Percentiles rank a stretch among this genome's conserved stretches.
Conservation (phyloP, 441 rosid genomes). For the Mallotus repandus region DNA sequence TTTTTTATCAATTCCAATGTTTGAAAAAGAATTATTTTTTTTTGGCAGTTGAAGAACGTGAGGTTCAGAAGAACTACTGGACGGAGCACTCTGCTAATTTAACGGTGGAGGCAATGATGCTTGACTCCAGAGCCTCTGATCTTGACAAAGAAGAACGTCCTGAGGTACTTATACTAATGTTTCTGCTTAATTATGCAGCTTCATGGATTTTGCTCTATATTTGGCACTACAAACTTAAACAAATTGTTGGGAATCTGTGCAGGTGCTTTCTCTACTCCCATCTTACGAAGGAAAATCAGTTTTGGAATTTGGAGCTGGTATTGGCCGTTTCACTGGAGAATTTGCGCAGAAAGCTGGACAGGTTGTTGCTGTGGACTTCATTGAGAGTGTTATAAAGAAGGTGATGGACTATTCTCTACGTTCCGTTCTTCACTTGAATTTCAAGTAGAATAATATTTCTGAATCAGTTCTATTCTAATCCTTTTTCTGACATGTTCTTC, state of each 20-base stretch:
- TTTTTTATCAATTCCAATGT: neutral
- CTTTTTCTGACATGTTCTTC: constrained; percentile 10
- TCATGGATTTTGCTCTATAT: neutral
- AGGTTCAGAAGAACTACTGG: constrained; percentile 84
- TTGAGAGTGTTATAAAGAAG: constrained; percentile 81
- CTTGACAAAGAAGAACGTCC: constrained; percentile 98
- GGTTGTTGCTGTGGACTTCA: constrained; percentile 82
- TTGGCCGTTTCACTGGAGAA: constrained; percentile 91
- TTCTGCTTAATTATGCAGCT: too few species aligned
- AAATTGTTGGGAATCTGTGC: neutral
- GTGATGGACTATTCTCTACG: constrained; percentile 29
- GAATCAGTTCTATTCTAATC: constrained; percentile 2
- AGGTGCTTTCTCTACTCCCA: constrained; percentile 89
- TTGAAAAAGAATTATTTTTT: neutral
- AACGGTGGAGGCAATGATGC: constrained; percentile 94
- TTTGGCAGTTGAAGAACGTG: constrained; percentile 51
- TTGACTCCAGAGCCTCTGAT: constrained; percentile 84
- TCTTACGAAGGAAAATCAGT: constrained; percentile 69
- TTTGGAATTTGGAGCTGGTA: constrained; percentile 93
- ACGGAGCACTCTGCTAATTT: constrained; percentile 71
- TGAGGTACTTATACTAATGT: constrained; percentile 43
- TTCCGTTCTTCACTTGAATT: constrained; percentile 1
- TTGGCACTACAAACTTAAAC: too few species aligned
- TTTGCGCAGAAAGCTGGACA: constrained; percentile 78
- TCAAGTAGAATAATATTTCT: neutral